Conservation (phyloP, 495 filamentous ascomycete species). For the Trichoderma orchidacearum region DNA sequence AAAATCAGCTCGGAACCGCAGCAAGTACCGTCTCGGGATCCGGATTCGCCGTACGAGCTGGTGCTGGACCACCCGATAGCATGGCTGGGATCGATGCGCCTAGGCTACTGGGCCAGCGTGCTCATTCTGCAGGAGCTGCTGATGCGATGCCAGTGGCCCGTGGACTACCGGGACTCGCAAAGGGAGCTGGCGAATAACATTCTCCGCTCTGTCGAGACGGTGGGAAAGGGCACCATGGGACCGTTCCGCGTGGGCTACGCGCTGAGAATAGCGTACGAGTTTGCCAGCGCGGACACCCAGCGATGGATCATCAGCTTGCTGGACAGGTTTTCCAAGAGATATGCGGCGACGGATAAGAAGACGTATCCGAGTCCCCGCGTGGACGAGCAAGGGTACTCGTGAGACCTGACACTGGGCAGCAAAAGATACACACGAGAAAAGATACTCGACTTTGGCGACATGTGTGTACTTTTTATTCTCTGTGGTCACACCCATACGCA, state of each 20-base stretch:
- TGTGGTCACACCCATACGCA: too few species aligned
- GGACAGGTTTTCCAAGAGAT: conserved; percentile 5
- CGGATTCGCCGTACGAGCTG: conserved; percentile 1
- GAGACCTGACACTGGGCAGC: not conserved
- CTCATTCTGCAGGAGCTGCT: conserved; percentile 8
- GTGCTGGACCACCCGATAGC: conserved; percentile 1
- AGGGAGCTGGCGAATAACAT: conserved; percentile 5
- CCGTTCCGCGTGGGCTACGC: conserved; percentile 8
- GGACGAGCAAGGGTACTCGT: conserved; percentile 4
- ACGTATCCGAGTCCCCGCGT: conserved; percentile 3
- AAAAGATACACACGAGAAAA: too few species aligned
- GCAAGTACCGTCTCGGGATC: conserved; percentile 6
- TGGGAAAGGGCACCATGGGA: conserved; percentile 7
- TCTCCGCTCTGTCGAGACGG: conserved; percentile 7
- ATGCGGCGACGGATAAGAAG: conserved; percentile 4
- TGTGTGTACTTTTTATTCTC: too few species aligned
- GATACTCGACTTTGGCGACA: too few species aligned
- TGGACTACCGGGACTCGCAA: conserved; percentile 3
- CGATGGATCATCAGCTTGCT: conserved; percentile 6
- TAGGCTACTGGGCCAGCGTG: conserved; percentile 10
- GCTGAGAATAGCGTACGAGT: conserved; percentile 9
- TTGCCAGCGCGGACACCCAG: conserved; percentile 6
- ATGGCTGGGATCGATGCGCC: conserved; percentile 7
- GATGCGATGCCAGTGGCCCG: conserved; percentile 2
- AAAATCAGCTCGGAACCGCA: not conserved